Conservation (phyloP, 164 flowering plant species). For the Umbellularia californica region DNA sequence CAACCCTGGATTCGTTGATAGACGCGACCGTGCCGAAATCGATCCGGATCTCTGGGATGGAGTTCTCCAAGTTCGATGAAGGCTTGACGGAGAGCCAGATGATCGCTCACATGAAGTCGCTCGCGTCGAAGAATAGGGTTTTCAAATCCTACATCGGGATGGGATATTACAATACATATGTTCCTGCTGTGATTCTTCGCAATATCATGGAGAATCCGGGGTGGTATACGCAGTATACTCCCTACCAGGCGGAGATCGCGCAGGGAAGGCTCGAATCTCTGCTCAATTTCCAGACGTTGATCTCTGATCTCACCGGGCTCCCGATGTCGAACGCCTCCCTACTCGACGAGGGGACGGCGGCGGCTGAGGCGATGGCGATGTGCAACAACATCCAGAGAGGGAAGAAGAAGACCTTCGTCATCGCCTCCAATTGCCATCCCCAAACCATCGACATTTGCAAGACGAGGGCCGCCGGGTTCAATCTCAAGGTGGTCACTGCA, state of each 20-base stretch:
- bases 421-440: slow-evolving; percentile 87
- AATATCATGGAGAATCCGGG: slow-evolving; percentile 98
- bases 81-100: slow-evolving; percentile 93
- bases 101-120: slow-evolving; percentile 67
- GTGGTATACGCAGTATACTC: slow-evolving; percentile 99
- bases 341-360: slow-evolving; percentile 96
- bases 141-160: slow-evolving; percentile 89
- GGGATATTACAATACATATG: slow-evolving; percentile 90
- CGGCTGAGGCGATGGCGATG: slow-evolving; percentile 99
- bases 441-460: slow-evolving; percentile 87
- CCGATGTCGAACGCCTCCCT: slow-evolving; percentile 99
- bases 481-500: slow-evolving; percentile 58
- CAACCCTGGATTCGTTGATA: slow-evolving; percentile 56
- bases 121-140: slow-evolving; percentile 74
- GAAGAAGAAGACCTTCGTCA: slow-evolving; percentile 82
- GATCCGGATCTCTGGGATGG: slow-evolving; percentile 60
- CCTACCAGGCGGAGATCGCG: slow-evolving; percentile 95
- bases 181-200: slow-evolving; percentile 81
- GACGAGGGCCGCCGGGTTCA: slow-evolving; percentile 90
- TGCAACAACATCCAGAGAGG: slow-evolving; percentile 80
- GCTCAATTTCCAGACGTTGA: slow-evolving; percentile 83
- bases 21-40: slow-evolving; percentile 96
- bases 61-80: slow-evolving; percentile 63
- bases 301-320: slow-evolving; percentile 85
- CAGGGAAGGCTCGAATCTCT: slow-evolving; percentile 92